Conservation (phyloP, 768 basidiomycete species). For the Termitomyces sp. region DNA sequence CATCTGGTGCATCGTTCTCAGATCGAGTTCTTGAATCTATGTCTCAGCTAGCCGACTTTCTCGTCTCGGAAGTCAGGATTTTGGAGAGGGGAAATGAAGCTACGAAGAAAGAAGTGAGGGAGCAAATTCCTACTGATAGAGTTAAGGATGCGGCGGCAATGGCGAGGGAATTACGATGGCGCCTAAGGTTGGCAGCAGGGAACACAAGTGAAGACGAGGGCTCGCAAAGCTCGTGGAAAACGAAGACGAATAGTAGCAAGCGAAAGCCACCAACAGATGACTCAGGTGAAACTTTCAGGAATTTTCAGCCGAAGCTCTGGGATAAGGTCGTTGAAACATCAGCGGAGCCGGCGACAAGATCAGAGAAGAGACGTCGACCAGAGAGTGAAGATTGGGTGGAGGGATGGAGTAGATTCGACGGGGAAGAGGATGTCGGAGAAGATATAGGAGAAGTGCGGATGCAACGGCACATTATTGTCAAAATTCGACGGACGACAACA, state of each 20-base stretch:
- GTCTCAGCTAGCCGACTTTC: constrained; percentile 67
- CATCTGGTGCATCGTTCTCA: constrained; percentile 28
- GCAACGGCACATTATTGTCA: constrained; percentile 48
- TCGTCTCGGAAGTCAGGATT: constrained; percentile 70
- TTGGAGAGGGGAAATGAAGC: constrained; percentile 71
- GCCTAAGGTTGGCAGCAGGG: constrained; percentile 60
- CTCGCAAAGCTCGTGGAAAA: constrained; percentile 16
- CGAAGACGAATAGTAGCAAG: constrained; percentile 32
- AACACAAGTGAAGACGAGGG: constrained; percentile 68
- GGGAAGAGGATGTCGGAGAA: constrained; percentile 24
- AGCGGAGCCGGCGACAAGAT: constrained; percentile 36
- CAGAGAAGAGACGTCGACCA: constrained; percentile 36
- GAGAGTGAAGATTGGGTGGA: constrained; percentile 41
- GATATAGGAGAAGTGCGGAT: constrained; percentile 38
- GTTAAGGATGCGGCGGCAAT: constrained; percentile 80
- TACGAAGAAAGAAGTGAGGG: constrained; percentile 73
- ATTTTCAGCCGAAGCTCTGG: constrained; percentile 71
- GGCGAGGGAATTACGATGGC: constrained; percentile 85
- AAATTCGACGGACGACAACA: constrained; percentile 50
- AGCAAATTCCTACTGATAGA: constrained; percentile 76
- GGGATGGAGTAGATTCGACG: constrained; percentile 35
- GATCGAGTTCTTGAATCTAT: constrained; percentile 70
- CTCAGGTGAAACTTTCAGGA: constrained; percentile 40
- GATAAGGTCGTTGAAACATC: constrained; percentile 45
- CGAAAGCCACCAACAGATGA: constrained; percentile 32